Base-by-base conservation (phyloP, 768 basidiomycete species). In the Porpolomopsis calyptriformis region DNA sequence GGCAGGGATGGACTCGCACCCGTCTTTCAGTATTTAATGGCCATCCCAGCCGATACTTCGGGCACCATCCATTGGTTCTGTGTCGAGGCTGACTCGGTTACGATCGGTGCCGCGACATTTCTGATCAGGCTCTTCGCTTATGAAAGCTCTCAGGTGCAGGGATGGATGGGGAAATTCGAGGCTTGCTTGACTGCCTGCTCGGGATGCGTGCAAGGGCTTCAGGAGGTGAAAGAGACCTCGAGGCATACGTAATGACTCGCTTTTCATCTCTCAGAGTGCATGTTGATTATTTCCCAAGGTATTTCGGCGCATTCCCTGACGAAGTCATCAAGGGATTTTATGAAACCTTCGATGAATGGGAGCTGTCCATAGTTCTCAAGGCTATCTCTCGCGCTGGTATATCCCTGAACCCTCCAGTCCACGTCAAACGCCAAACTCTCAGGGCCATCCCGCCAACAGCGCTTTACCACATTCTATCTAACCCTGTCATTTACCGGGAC, bases 101-200 rank as follows among this genome's bases (percentile, higher is more conserved):
- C 75, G 0, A 60, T 72, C 7, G 81, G 77, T 48, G 77, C 82
- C 1, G 88, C 92, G 0, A 80, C 78, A 0, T 96, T 92, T 64
- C 72, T 88, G 40, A 67, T 94, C 29, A 77, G 90, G 42, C 62
- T 96, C 31, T 82, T 85, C 58, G 90, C 90, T 8, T 96, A 89
- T 54, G 65, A 73, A 43, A 73, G 76, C 41, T 61, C 66, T 0
- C 65, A 67, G 24, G 81, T 86, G 2, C 68, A 72, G 1, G 59
- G 64, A 31, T 93, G 88, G 87, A 77, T 78, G 60, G 60, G 58
- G 14, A 71, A 66, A 49, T 59, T 88, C 43, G 64, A 69, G 43
- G 55, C 56, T 1, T 80, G 85, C 48, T 57, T 94, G 27, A 56
- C 64, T 9, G 63, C 69, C 1, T 97, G 93, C 53, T 66, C 76